Evolutionary conservation across 805 yeast species (phyloP).

Genomic region (Cyberlindnera amylophila): DNA sequence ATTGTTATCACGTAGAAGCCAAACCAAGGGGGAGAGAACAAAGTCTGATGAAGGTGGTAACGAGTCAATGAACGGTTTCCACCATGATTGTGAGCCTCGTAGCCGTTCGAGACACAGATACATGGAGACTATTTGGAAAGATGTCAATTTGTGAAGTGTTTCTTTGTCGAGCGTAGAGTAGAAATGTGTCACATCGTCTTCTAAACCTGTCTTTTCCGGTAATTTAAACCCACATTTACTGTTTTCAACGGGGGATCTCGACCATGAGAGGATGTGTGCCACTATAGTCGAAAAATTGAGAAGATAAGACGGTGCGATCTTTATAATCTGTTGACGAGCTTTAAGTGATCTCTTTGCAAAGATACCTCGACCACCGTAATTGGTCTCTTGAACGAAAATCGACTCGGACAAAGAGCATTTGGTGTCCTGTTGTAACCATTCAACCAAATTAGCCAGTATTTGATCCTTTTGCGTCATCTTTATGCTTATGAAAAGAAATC

Average conservation of each 20-base stretch:
- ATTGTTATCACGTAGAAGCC: constrained; percentile 46
- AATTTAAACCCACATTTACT: constrained; percentile 2
- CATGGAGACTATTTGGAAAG: constrained; percentile 57
- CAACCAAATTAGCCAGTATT: constrained; percentile 21
- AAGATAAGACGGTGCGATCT: constrained; percentile 54
- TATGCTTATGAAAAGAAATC: no score
- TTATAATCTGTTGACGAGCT: constrained; percentile 43
- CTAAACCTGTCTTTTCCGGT: constrained; percentile 8
- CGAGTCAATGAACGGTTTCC: constrained; percentile 66
- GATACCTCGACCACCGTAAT: constrained; percentile 62
- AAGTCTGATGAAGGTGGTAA: constrained; percentile 60
- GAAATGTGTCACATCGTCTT: constrained; percentile 10
- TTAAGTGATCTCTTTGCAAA: constrained; percentile 38
- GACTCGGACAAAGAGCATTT: constrained; percentile 33
- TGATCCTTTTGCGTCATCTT: neutral
- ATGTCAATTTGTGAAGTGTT: constrained; percentile 41
- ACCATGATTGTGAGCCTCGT: constrained; percentile 44
- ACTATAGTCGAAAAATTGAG: constrained; percentile 55
- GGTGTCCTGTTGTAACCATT: constrained; percentile 30
- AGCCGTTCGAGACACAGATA: constrained; percentile 44
- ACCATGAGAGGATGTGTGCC: constrained; percentile 34
- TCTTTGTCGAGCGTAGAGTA: constrained; percentile 22
- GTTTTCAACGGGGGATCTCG: constrained; percentile 4
- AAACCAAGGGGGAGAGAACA: constrained; percentile 53
- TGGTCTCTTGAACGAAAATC: constrained; percentile 39